These are phyloP conservation scores for Mimosa pudica DNA, from an alignment of 306 rosid species.

Conservation along the genomic window DNA sequence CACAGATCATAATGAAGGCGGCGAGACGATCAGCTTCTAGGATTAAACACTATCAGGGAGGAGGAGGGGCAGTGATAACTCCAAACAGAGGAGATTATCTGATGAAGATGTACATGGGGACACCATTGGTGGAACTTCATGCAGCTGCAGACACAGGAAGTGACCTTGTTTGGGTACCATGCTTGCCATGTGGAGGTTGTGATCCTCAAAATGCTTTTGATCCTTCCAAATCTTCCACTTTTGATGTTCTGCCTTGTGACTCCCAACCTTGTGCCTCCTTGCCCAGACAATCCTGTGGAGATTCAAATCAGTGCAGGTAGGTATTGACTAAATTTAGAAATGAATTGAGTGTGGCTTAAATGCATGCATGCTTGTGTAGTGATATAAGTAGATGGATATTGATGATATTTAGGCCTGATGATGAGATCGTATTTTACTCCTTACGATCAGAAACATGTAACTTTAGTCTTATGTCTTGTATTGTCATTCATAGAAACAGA, in stretches of 20 bases:
- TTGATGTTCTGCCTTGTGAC: background rate
- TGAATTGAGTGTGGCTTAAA: background rate
- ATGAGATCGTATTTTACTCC: no score
- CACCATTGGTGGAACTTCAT: constrained; percentile 6
- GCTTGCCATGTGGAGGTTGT: constrained; percentile 8
- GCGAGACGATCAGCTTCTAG: constrained; percentile 12
- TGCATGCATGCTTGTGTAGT: background rate
- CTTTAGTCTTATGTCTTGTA: no score
- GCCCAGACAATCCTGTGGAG: background rate
- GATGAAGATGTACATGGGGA: background rate
- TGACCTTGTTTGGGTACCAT: constrained; percentile 21
- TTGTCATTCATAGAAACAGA: no score
- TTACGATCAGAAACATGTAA: no score
- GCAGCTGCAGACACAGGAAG: constrained; percentile 30
- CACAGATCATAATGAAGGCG: background rate
- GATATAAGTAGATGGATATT: no score
- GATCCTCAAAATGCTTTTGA: constrained; percentile 1
- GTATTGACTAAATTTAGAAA: background rate
- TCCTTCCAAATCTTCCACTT: constrained; percentile 12
- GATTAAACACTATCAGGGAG: background rate
- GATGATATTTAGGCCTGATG: no score
- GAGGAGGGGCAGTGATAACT: background rate
- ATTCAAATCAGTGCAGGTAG: constrained; percentile 17
- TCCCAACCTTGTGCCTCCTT: background rate
- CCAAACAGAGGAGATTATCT: background rate